phyloP scores from a whole-genome alignment of 495 filamentous ascomycete species.

The Aspergillus ellipticus region DNA sequence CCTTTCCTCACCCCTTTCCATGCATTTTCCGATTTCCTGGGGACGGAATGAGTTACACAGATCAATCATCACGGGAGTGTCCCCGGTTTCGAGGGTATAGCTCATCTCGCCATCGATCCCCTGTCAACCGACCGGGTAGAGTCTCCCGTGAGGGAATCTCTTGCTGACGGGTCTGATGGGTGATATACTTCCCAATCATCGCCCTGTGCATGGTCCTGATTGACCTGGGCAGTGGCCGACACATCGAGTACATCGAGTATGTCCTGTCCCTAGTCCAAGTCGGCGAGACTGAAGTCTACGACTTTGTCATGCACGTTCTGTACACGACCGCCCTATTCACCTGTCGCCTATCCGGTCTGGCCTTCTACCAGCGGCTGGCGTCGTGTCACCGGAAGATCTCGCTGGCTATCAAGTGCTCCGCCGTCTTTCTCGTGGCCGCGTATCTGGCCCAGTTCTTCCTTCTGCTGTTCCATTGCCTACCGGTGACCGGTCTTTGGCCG shows the following conservation, averaged over 20 bases:
- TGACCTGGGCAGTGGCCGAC: conserved; percentile 42
- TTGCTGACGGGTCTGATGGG: conserved; percentile 17
- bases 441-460: conserved; percentile 42
- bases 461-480: conserved; percentile 41
- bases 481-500: conserved; percentile 47
- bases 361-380: conserved; percentile 45
- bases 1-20: no score
- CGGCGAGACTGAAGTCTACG: conserved; percentile 35
- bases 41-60: no score
- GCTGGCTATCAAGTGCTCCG: conserved; percentile 30
- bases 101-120: no score
- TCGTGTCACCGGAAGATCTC: conserved; percentile 28
- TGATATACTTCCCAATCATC: conserved; percentile 35
- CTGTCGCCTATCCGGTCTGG: conserved; percentile 46
- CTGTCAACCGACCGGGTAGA: no score
- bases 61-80: no score
- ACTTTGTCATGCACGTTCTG: conserved; percentile 44
- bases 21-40: no score
- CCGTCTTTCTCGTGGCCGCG: conserved; percentile 30
- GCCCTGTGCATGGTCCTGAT: conserved; percentile 39
- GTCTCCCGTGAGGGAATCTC: no score
- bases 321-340: conserved; percentile 44
- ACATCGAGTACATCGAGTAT: conserved; percentile 46
- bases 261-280: conserved; percentile 34
- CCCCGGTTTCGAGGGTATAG: no score